These are phyloP conservation scores for Podospora appendiculata DNA, from an alignment of 495 filamentous ascomycete species.

Conservation along the genomic window DNA sequence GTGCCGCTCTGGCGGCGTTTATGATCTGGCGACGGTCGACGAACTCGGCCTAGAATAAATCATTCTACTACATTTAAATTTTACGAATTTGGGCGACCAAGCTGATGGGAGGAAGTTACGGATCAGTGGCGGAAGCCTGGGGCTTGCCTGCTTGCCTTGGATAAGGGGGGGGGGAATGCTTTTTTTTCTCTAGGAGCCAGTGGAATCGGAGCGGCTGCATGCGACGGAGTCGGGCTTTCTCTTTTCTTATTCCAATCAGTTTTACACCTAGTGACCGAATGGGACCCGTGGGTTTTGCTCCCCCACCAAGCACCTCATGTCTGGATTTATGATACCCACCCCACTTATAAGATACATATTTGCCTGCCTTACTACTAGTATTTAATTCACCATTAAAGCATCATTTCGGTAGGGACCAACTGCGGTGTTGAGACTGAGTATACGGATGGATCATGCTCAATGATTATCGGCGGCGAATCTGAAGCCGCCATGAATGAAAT, in stretches of 20 bases:
- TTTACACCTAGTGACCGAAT: background rate
- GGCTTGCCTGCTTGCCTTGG: too few species aligned
- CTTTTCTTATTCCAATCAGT: background rate
- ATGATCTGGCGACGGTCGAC: constrained; percentile 57
- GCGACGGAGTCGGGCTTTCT: background rate
- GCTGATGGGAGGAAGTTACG: background rate
- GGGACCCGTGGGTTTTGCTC: background rate
- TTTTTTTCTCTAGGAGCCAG: too few species aligned
- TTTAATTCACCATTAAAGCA: background rate
- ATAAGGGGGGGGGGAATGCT: background rate
- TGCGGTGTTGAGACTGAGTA: too few species aligned
- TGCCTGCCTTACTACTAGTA: background rate
- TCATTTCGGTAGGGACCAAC: too few species aligned
- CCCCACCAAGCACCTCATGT: background rate
- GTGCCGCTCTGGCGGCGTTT: constrained; percentile 71
- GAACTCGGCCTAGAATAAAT: constrained; percentile 13
- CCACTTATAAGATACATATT: background rate
- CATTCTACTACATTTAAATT: background rate
- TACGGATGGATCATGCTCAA: too few species aligned
- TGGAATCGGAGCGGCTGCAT: background rate
- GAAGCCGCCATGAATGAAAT: too few species aligned
- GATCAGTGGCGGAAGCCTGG: too few species aligned
- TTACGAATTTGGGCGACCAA: background rate
- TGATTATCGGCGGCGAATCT: too few species aligned
- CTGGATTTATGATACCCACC: constrained; percentile 11